phyloP scores from a whole-genome alignment of 2,329 filamentous ascomycete species.

The Monosporascus sp. region DNA sequence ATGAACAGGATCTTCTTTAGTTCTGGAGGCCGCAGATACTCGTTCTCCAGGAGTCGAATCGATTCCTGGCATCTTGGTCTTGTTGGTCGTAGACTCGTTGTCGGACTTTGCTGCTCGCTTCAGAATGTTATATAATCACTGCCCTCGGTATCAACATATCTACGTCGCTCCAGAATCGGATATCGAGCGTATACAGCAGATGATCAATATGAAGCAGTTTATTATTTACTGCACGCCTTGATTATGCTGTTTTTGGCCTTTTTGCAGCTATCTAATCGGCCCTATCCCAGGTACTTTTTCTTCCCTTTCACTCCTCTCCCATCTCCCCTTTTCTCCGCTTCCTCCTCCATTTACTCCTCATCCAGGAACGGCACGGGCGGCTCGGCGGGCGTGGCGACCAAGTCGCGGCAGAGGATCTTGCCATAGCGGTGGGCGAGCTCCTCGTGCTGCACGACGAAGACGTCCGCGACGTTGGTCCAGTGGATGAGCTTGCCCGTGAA shows the following conservation, averaged over 20 bases:
- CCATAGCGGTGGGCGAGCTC: constrained; percentile 39
- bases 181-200: no score
- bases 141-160: no score
- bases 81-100: no score
- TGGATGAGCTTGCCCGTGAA: constrained; percentile 75
- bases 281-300: neutral
- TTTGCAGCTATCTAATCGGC: neutral
- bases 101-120: no score
- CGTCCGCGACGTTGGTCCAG: constrained; percentile 59
- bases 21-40: no score
- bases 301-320: neutral
- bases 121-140: no score
- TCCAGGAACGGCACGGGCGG: neutral
- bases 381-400: constrained; percentile 6
- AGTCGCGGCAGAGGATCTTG: constrained; percentile 1
- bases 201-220: no score
- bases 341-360: neutral
- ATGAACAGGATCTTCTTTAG: no score
- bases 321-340: neutral
- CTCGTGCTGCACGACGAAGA: constrained; percentile 79
- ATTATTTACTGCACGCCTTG: no score
- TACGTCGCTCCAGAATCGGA: no score
- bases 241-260: neutral
- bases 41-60: no score
- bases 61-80: no score